A percentile compares a stretch with the other conserved stretches of the same genome.
Conservation (phyloP, 129 eudicot species). For the Lonicera japonica region DNA sequence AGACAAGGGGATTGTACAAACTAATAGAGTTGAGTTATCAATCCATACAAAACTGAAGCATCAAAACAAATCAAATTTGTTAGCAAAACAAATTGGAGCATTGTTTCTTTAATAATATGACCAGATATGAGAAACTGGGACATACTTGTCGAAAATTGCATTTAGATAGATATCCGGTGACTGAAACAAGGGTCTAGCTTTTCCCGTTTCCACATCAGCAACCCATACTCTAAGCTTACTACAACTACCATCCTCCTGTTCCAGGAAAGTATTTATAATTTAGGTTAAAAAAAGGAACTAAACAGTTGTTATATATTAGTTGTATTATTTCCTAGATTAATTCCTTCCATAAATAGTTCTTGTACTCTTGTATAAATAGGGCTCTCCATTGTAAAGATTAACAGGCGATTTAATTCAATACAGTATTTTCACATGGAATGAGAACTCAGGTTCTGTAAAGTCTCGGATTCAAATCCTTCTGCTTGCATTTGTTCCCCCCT, state of each 20-base stretch:
- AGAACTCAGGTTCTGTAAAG: too few species aligned
- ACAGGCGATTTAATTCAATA: too few species aligned
- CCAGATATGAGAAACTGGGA: background rate
- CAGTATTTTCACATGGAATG: too few species aligned
- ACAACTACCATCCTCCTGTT: slow-evolving; percentile 62
- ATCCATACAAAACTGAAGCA: slow-evolving; percentile 82
- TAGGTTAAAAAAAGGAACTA: slow-evolving; percentile 12
- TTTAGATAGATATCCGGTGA: slow-evolving; percentile 66
- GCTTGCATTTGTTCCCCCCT: too few species aligned
- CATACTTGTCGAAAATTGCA: slow-evolving; percentile 85
- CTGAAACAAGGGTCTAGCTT: slow-evolving; percentile 66
- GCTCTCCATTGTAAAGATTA: too few species aligned
- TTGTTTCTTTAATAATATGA: background rate
- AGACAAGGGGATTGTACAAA: slow-evolving; percentile 74
- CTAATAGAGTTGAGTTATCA: slow-evolving; percentile 66
- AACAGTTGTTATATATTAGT: too few species aligned
- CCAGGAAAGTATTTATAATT: slow-evolving; percentile 19
- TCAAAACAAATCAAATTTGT: slow-evolving; percentile 11
- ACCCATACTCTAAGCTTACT: slow-evolving; percentile 78
- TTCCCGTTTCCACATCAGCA: slow-evolving; percentile 79
- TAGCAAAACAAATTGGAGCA: slow-evolving; percentile 5
- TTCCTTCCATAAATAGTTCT: too few species aligned
- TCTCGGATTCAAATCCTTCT: too few species aligned
- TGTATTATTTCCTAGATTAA: too few species aligned
- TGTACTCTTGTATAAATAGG: too few species aligned